Percentiles rank a stretch among this genome's conserved stretches.
Conservation (phyloP, 306 rosid genomes). For the Corylus avellana region DNA sequence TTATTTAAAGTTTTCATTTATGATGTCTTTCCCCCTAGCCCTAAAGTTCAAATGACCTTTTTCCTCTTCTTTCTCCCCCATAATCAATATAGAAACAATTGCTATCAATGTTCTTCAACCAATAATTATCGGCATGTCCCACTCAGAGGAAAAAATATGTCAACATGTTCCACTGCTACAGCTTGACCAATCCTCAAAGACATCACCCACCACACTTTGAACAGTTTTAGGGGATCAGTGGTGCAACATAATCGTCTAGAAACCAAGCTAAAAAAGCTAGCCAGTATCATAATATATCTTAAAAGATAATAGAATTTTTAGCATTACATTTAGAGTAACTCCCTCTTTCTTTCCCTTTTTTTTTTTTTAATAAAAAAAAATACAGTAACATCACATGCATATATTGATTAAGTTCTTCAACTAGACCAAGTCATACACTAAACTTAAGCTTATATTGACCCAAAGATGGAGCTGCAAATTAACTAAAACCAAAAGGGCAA, state of each 20-base stretch:
- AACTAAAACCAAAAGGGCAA: not conserved
- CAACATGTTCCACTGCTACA: not conserved
- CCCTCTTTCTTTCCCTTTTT: too few species aligned
- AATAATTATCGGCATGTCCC: too few species aligned
- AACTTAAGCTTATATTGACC: not conserved
- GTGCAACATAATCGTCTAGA: too few species aligned
- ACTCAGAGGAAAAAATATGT: not conserved
- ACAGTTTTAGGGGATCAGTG: too few species aligned
- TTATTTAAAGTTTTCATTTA: not conserved
- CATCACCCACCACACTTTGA: too few species aligned
- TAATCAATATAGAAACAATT: too few species aligned
- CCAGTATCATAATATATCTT: too few species aligned
- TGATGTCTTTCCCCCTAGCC: not conserved
- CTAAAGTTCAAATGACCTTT: not conserved
- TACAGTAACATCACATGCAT: not conserved
- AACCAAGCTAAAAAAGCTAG: too few species aligned
- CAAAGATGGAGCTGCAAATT: not conserved
- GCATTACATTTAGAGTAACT: too few species aligned
- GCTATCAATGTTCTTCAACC: too few species aligned
- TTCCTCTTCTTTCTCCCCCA: not conserved
- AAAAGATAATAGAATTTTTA: too few species aligned
- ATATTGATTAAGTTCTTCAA: not conserved
- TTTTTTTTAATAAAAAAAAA: too few species aligned
- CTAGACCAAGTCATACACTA: slow-evolving; percentile 1
- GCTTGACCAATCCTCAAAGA: not conserved